Evolutionary conservation across 768 basidiomycete species (phyloP).

Genomic region (Phaffia tasmanica): DNA sequence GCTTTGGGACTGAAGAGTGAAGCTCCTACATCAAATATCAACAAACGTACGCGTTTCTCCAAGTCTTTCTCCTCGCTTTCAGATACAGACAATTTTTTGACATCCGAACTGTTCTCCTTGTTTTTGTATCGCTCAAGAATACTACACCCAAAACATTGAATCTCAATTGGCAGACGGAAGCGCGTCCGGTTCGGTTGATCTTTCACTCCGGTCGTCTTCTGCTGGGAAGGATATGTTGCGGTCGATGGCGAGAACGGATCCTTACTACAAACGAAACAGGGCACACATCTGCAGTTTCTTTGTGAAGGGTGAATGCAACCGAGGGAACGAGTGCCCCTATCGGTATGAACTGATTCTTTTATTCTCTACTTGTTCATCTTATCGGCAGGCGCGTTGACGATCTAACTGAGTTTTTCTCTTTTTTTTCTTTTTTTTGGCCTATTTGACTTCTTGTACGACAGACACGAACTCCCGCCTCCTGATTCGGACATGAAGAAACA

Average conservation of each 20-base stretch:
- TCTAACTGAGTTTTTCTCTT: background rate
- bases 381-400: background rate
- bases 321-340: slow-evolving; percentile 87
- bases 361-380: background rate
- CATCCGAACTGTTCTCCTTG: background rate
- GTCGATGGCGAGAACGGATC: slow-evolving; percentile 83
- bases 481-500: slow-evolving; percentile 69
- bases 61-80: background rate
- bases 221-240: slow-evolving; percentile 97
- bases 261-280: slow-evolving; percentile 91
- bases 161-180: slow-evolving; percentile 22
- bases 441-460: slow-evolving; percentile 31
- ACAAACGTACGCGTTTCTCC: slow-evolving; percentile 58
- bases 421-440: background rate
- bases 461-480: slow-evolving; percentile 79
- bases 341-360: slow-evolving; percentile 41
- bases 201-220: slow-evolving; percentile 44
- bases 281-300: slow-evolving; percentile 93
- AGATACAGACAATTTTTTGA: background rate
- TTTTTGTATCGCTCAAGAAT: slow-evolving; percentile 28
- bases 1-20: slow-evolving; percentile 69
- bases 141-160: slow-evolving; percentile 39
- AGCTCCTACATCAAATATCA: slow-evolving; percentile 93
- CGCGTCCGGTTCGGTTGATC: background rate
- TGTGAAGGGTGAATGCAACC: slow-evolving; percentile 84